These are phyloP conservation scores for Butyriboletus loyo DNA, from an alignment of 768 basidiomycete genomes.

Conservation along the genomic window DNA sequence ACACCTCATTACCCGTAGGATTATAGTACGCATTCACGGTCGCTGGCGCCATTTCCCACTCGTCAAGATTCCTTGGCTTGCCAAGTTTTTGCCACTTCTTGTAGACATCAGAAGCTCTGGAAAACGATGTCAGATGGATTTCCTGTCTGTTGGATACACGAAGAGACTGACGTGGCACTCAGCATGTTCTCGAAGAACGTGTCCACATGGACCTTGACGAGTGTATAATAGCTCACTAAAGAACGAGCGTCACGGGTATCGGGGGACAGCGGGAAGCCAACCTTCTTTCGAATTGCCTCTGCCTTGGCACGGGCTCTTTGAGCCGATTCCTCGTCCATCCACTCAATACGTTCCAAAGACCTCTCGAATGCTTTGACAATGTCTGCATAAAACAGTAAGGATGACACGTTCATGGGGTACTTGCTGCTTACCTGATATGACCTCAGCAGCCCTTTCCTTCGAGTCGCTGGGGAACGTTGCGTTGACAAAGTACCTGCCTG, in stretches of 20 bases:
- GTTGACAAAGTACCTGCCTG: conserved; percentile 86
- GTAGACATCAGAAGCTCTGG: conserved; percentile 55
- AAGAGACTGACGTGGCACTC: conserved; percentile 46
- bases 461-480: conserved; percentile 78
- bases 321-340: conserved; percentile 90
- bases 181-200: conserved; percentile 87
- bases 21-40: conserved; percentile 89
- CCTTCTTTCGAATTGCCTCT: conserved; percentile 60
- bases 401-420: not conserved
- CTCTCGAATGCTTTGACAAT: conserved; percentile 81
- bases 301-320: conserved; percentile 84
- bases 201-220: conserved; percentile 59
- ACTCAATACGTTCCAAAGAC: conserved; percentile 69
- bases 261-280: conserved; percentile 89
- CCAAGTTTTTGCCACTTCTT: conserved; percentile 79
- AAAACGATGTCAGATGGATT: conserved; percentile 9
- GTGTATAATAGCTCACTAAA: conserved; percentile 69
- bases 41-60: conserved; percentile 88
- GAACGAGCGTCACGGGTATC: conserved; percentile 70
- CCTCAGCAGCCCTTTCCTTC: conserved; percentile 72
- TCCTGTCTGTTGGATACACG: not conserved
- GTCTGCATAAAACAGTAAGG: conserved; percentile 40
- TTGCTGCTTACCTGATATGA: conserved; percentile 64
- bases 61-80: conserved; percentile 58
- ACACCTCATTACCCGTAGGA: conserved; percentile 82